These are phyloP conservation scores for Lonicera japonica DNA, from an alignment of 129 eudicot genomes.

Conservation along the genomic window DNA sequence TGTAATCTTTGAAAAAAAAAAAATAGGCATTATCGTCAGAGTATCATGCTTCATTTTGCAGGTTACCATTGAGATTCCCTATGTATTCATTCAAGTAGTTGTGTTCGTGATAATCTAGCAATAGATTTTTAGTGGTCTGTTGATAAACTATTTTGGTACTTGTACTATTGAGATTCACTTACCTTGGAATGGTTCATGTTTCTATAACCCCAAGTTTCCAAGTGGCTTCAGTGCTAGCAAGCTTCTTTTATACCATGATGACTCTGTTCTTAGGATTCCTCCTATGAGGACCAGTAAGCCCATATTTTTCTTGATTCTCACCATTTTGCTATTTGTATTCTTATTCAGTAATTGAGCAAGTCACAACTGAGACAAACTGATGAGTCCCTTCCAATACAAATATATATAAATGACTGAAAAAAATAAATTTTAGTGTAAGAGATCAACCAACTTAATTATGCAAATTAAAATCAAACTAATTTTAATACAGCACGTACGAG, in stretches of 20 bases:
- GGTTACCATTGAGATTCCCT: slow-evolving; percentile 50
- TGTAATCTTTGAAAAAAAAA: not conserved
- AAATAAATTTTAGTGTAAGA: too few relatives aligned
- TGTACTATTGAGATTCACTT: slow-evolving; percentile 46
- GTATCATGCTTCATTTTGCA: slow-evolving; percentile 11
- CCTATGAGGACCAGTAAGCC: slow-evolving; percentile 51
- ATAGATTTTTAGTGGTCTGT: slow-evolving; percentile 52
- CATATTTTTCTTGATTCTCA: not conserved
- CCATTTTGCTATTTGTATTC: too few relatives aligned
- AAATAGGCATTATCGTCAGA: not conserved
- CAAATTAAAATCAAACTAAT: too few relatives aligned
- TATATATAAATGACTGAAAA: too few relatives aligned
- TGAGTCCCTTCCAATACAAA: not conserved
- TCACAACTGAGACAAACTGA: too few relatives aligned
- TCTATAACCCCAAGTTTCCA: slow-evolving; percentile 39
- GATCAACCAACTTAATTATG: too few relatives aligned
- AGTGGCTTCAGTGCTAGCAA: slow-evolving; percentile 33
- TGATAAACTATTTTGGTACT: slow-evolving; percentile 32
- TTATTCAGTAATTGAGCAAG: too few relatives aligned
- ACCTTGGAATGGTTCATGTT: slow-evolving; percentile 37
- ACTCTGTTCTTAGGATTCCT: slow-evolving; percentile 52
- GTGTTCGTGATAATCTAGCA: slow-evolving; percentile 32
- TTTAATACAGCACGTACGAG: too few relatives aligned
- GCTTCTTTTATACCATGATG: slow-evolving; percentile 27
- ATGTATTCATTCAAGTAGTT: slow-evolving; percentile 32